Evolutionary conservation across 176 grass and related monocot species (phyloP), one percentile per base, ranked within the genome.

Genomic region (Aegilops longissima): DNA sequence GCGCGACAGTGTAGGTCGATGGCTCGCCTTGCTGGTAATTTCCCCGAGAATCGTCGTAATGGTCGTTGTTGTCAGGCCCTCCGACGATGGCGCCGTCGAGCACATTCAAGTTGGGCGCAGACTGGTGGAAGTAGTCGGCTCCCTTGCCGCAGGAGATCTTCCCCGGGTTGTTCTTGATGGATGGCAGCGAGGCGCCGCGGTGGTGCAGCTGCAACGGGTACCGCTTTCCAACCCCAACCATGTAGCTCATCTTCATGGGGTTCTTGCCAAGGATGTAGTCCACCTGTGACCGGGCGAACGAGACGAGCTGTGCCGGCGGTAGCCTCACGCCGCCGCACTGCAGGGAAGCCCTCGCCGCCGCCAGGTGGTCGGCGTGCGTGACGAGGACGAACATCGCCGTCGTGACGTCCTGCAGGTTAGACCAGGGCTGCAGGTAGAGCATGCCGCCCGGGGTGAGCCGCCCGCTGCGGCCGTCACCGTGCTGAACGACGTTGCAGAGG

Each of bases 201-300:
- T 98, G 95, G 85, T 98, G 95, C 77, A 93, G 90, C 86, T 82
- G 42, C 14, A 1, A 18, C 3, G 96, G 91, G 63, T 77, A 95
- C 12, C 61, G 66, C 3, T 25, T 13, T 1, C 91, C 91, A 2
- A 86, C 86, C 16, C 96, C 96, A n/a, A 95, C 90, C 96, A 98
- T 92, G 91, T 98, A 95, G 90, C 96, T 98, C 89, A 88, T 90
- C 81, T 35, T 12, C 77, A 78, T 85, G 0, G 91, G 93, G 72
- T 95, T 98, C 8, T 9, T 31, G 3, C 96, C 91, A 0, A 98
- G 86, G 81, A 98, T 90, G 77, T 98, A 98, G 67, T 95, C 74
- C 36, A 84, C 83, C 88, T 94, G 80, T 11, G 70, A 44, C 40
- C 40, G 40, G 0, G 40, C 10, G 10, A 44, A 44, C 40, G 40